phyloP scores from a whole-genome alignment of 2,329 filamentous ascomycete species.

The Fusarium sp. region DNA sequence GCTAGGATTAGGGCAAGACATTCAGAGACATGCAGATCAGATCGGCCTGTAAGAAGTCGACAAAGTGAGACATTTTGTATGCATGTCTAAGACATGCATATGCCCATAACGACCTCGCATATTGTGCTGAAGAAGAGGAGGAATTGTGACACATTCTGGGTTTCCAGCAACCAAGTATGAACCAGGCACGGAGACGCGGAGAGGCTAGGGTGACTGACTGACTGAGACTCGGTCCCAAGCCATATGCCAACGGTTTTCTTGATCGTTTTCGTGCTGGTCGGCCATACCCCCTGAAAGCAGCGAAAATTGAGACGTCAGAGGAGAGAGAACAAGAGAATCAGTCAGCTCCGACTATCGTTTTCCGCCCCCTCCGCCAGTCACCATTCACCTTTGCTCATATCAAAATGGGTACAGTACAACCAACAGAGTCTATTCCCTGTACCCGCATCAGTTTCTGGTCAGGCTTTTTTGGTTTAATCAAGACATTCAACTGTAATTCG shows the following conservation, averaged over 20 bases:
- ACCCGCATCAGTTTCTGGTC: conserved; percentile 37
- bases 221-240: too few species aligned
- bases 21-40: conserved; percentile 40
- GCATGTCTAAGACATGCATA: conserved; percentile 50
- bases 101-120: conserved; percentile 37
- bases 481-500: conserved; percentile 13
- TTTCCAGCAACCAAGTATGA: not conserved
- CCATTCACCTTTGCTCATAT: conserved; percentile 15
- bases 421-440: conserved; percentile 26
- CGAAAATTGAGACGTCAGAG: conserved; percentile 7
- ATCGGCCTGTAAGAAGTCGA: conserved; percentile 50
- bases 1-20: conserved; percentile 39
- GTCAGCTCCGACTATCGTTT: conserved; percentile 26
- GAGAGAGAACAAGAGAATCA: conserved; percentile 29
- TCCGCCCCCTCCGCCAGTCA: conserved; percentile 1
- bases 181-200: not conserved
- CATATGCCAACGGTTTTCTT: conserved; percentile 13
- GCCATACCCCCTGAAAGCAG: conserved; percentile 26
- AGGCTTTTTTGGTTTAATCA: conserved; percentile 35
- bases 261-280: conserved; percentile 8
- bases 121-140: conserved; percentile 33
- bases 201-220: not conserved
- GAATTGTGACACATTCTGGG: conserved; percentile 8
- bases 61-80: conserved; percentile 50
- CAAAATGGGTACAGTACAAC: conserved; percentile 19